A percentile compares a stretch with the other conserved stretches of the same genome.
These are phyloP conservation scores for Microbotryum lychnidis-dioicae DNA, from an alignment of 1,284 basidiomycete genomes.

Conservation along the genomic window DNA sequence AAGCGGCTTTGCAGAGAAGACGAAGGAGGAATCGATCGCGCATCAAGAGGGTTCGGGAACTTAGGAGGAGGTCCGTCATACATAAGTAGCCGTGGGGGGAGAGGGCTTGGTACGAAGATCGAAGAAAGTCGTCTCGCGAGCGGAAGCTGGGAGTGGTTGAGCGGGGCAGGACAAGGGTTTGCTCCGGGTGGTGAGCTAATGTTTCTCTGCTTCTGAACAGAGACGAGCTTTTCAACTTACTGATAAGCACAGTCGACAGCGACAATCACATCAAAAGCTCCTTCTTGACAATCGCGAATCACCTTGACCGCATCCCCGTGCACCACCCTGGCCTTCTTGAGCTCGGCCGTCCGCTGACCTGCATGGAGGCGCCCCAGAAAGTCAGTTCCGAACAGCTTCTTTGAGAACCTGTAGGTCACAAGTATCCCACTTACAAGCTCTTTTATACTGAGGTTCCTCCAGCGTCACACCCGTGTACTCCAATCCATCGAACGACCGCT, in stretches of 20 bases:
- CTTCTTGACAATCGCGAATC: background rate
- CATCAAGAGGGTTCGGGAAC: background rate
- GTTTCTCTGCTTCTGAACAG: background rate
- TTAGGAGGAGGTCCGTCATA: constrained; percentile 15
- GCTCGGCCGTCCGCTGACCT: background rate
- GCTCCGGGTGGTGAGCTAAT: too few species aligned
- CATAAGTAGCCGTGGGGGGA: background rate
- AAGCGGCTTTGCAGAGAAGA: constrained; percentile 12
- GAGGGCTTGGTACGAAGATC: background rate
- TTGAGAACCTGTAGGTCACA: background rate
- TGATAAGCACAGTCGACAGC: constrained; percentile 21
- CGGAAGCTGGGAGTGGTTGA: constrained; percentile 5
- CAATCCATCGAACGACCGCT: too few species aligned
- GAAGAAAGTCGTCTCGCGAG: constrained; percentile 10
- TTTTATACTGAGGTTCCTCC: background rate
- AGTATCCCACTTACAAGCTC: constrained; percentile 4
- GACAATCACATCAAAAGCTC: background rate
- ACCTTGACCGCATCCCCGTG: constrained; percentile 11
- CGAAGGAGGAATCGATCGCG: constrained; percentile 10
- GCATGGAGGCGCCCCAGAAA: background rate
- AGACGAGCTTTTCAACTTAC: background rate
- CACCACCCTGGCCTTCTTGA: background rate
- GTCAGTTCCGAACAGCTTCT: background rate
- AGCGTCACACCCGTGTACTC: too few species aligned
- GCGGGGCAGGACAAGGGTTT: too few species aligned